phyloP scores from a whole-genome alignment of 257 asterid genomes.

The Plantago major region DNA sequence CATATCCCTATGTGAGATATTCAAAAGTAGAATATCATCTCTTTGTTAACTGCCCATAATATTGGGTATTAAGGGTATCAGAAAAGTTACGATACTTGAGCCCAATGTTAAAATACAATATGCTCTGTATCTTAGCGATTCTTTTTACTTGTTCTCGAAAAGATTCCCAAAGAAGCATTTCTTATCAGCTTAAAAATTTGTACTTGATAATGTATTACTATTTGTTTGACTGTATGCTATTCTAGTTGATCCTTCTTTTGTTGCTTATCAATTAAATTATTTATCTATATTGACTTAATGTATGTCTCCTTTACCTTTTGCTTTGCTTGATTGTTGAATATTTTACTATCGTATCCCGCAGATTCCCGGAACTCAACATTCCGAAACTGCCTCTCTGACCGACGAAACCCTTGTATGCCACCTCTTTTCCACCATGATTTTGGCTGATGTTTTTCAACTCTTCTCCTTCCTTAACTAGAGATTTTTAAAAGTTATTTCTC shows the following conservation, averaged over 20 bases:
- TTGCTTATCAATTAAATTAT: not conserved
- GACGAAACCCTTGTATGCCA: not conserved
- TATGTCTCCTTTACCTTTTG: not conserved
- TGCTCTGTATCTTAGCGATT: not conserved
- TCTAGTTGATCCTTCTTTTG: not conserved
- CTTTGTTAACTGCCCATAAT: not conserved
- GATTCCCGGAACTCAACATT: conserved; percentile 10
- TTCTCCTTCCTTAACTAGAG: conserved; percentile 1
- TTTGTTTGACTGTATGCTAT: too few species aligned
- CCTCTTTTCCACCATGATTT: not conserved
- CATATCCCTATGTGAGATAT: not conserved
- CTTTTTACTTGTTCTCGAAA: not conserved
- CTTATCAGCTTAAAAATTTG: not conserved
- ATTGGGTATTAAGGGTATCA: not conserved
- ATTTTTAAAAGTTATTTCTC: not conserved
- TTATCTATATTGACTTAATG: not conserved
- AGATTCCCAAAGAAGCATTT: not conserved
- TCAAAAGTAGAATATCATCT: not conserved
- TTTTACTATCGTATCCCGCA: not conserved
- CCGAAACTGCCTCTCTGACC: conserved; percentile 5
- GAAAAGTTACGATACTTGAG: not conserved
- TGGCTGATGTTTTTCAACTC: conserved; percentile 2
- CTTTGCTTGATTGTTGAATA: not conserved
- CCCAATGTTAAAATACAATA: not conserved
- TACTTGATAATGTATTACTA: too few species aligned